Evolutionary conservation across 148 eudicot species (phyloP).

Genomic region (Bassia scoparia): DNA sequence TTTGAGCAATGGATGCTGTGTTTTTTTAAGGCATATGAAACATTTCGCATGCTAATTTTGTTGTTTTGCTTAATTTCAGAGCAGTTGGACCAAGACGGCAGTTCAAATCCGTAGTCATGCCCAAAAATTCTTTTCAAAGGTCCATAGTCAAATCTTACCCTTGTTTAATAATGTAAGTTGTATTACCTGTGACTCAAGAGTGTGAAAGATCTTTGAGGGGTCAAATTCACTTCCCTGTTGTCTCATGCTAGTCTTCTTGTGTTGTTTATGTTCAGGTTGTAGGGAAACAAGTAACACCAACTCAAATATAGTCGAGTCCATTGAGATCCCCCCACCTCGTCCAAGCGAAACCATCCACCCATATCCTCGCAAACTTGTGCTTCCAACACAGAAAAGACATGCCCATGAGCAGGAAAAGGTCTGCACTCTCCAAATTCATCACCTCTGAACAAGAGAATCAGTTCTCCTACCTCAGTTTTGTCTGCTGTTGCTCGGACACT

Average conservation of each 20-base stretch:
- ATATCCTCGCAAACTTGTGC: slow-evolving; percentile 72
- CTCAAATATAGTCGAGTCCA: slow-evolving; percentile 38
- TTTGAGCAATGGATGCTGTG: background rate
- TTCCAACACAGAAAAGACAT: slow-evolving; percentile 38
- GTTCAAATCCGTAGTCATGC: slow-evolving; percentile 97
- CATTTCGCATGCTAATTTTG: slow-evolving; percentile 11
- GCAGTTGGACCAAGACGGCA: slow-evolving; percentile 89
- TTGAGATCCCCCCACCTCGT: slow-evolving; percentile 94
- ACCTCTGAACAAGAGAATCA: slow-evolving; percentile 46
- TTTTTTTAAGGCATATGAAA: background rate
- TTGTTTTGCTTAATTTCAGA: slow-evolving; percentile 40
- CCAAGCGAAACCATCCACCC: slow-evolving; percentile 94
- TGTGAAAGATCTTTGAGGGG: slow-evolving; percentile 28
- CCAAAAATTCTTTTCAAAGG: slow-evolving; percentile 93
- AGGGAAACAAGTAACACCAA: slow-evolving; percentile 52
- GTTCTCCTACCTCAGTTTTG: slow-evolving; percentile 79
- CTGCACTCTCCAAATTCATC: slow-evolving; percentile 47
- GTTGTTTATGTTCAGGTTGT: slow-evolving; percentile 48
- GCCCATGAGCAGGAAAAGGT: slow-evolving; percentile 33
- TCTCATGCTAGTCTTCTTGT: slow-evolving; percentile 19
- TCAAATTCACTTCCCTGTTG: background rate
- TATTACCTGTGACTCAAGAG: slow-evolving; percentile 36
- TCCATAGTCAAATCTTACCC: slow-evolving; percentile 41
- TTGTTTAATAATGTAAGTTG: slow-evolving; percentile 43
- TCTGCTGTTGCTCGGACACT: slow-evolving; percentile 53